A percentile compares a stretch with the other conserved stretches of the same genome.
Conservation (phyloP, 2,329 filamentous ascomycete species). For the Penicillium sp. region DNA sequence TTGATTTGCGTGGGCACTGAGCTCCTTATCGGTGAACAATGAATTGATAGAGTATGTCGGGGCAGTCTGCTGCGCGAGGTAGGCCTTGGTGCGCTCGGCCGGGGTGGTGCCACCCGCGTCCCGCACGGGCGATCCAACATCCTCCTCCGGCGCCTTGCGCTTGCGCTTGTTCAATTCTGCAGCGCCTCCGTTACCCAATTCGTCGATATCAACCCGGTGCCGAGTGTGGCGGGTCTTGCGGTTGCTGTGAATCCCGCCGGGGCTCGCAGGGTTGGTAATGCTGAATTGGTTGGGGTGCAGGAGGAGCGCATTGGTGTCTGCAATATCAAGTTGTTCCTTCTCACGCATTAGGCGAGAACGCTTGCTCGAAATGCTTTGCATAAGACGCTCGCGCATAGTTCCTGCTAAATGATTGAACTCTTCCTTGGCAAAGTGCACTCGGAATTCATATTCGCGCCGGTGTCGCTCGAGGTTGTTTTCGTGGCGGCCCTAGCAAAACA, state of each 20-base stretch:
- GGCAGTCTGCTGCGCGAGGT: conserved; percentile 58
- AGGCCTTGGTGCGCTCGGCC: conserved; percentile 55
- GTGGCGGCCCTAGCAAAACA: conserved; percentile 53
- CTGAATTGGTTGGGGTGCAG: conserved; percentile 67
- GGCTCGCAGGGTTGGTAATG: conserved; percentile 63
- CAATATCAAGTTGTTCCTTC: conserved; percentile 67
- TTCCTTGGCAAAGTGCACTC: conserved; percentile 62
- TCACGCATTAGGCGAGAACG: conserved; percentile 60
- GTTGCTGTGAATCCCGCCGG: conserved; percentile 60
- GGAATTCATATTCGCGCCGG: conserved; percentile 58
- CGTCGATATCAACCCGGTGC: conserved; percentile 56
- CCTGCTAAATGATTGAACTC: conserved; percentile 60
- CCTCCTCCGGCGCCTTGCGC: conserved; percentile 59
- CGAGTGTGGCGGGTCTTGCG: conserved; percentile 64
- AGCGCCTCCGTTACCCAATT: conserved; percentile 49
- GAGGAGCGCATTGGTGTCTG: conserved; percentile 65
- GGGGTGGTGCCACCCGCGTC: conserved; percentile 48
- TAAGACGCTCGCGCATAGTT: conserved; percentile 62
- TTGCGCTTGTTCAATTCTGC: conserved; percentile 57
- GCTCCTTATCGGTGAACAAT: conserved; percentile 68
- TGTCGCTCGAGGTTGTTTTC: conserved; percentile 57
- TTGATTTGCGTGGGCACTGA: conserved; percentile 61
- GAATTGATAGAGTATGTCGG: conserved; percentile 62
- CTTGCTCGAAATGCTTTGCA: conserved; percentile 58
- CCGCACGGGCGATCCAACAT: conserved; percentile 59